Conservation (phyloP, 306 rosid genomes). For the Rosa rugosa region DNA sequence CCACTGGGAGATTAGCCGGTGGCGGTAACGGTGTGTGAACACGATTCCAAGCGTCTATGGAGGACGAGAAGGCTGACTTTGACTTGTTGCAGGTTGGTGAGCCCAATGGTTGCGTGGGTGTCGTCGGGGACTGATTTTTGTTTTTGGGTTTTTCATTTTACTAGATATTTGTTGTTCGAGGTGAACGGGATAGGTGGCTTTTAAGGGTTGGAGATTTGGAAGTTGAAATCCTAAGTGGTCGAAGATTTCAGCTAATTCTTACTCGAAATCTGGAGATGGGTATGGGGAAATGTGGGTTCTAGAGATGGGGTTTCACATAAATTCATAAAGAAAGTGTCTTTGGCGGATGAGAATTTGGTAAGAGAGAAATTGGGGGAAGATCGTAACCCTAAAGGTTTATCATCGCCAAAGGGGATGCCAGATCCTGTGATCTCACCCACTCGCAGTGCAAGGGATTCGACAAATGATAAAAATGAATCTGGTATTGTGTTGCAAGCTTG, state of each 20-base stretch:
- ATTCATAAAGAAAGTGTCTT: conserved; percentile 34
- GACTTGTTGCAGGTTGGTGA: too few relatives aligned
- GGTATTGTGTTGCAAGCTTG: not conserved
- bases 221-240: not conserved
- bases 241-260: conserved; percentile 35
- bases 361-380: conserved; percentile 32
- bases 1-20: too few relatives aligned
- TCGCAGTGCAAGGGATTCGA: conserved; percentile 24
- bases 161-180: too few relatives aligned
- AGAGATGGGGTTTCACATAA: conserved; percentile 23
- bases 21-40: too few relatives aligned
- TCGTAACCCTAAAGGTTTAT: conserved; percentile 5
- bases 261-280: conserved; percentile 30
- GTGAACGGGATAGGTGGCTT: too few relatives aligned
- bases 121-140: too few relatives aligned
- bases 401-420: conserved; percentile 26
- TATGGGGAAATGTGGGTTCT: conserved; percentile 9
- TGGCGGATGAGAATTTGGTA: conserved; percentile 28
- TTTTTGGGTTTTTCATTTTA: too few relatives aligned
- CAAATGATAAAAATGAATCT: conserved; percentile 17
- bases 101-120: too few relatives aligned
- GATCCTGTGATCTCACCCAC: conserved; percentile 24
- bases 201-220: too few relatives aligned
- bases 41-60: too few relatives aligned
- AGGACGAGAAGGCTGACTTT: too few relatives aligned